Evolutionary conservation across 2,329 filamentous ascomycete genomes (phyloP).

Genomic region (Fusarium incarnatum): DNA sequence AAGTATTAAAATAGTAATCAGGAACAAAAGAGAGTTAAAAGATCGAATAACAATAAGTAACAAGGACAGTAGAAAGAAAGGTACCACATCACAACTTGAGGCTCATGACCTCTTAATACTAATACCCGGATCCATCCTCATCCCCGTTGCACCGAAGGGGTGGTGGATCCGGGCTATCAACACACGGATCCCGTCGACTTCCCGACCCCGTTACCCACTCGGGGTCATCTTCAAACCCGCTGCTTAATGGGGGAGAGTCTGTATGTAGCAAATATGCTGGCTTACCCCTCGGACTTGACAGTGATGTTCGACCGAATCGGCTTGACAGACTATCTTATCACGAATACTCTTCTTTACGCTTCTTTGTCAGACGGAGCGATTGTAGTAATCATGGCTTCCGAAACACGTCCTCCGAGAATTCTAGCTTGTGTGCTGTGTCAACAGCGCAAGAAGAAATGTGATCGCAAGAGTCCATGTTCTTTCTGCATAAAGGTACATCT

Average conservation of each 20-base stretch:
- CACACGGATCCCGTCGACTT: slow-evolving; percentile 29
- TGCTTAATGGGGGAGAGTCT: background rate
- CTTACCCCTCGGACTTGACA: slow-evolving; percentile 9
- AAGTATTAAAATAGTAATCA: slow-evolving; percentile 25
- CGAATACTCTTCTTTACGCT: background rate
- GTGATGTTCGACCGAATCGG: slow-evolving; percentile 1
- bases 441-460: slow-evolving; percentile 40
- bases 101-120: slow-evolving; percentile 28
- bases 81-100: background rate
- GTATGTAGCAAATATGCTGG: slow-evolving; percentile 30
- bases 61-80: slow-evolving; percentile 2
- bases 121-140: slow-evolving; percentile 8
- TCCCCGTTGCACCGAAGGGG: slow-evolving; percentile 27
- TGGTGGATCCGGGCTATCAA: slow-evolving; percentile 12
- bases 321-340: background rate
- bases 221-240: slow-evolving; percentile 24
- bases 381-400: slow-evolving; percentile 17
- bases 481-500: slow-evolving; percentile 31
- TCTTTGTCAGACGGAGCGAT: background rate
- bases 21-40: slow-evolving; percentile 7
- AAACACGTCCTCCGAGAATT: slow-evolving; percentile 23
- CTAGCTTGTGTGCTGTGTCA: slow-evolving; percentile 37
- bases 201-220: slow-evolving; percentile 25
- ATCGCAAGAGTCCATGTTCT: slow-evolving; percentile 34
- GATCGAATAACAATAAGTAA: background rate